Base-by-base conservation (phyloP, 2,329 filamentous ascomycete genomes). In the Verticillium albo-atrum region DNA sequence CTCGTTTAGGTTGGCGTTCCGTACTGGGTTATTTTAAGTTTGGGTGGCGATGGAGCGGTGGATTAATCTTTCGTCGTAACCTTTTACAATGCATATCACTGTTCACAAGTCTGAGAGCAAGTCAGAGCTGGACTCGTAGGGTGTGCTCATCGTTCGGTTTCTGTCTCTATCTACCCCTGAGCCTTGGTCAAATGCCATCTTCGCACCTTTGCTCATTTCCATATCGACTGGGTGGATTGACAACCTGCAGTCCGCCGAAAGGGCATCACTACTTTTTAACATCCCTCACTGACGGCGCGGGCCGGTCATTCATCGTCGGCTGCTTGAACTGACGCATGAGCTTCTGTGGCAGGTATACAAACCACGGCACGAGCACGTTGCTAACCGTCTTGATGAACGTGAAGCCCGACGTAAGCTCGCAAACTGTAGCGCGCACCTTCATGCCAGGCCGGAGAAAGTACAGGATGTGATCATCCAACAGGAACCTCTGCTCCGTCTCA, bases 281-380 rank as follows among this genome's bases (percentile, higher is more conserved):
- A n/a, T n/a, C n/a, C 12, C 76, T 66, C 2, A 79, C 71, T 1
- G 79, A 83, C 3, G 76, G 79, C 2, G 77, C 74, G 3, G 78
- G 77, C 1, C 81, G 77, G 15, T 79, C 72, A 28, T 76, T 76
- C 1, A 65, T 66, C 3, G 68, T 68, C 0, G 88, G 87, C 26
- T 82, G 74, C 70, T 86, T 90, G 81, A 84, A 92, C 20, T 79
- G 72, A 25, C 79, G 66, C 87, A 93, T 90, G 64, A 90, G 75
- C 64, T 88, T 84, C 69, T 93, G 91, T 1, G 84, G 81, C 27
- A 92, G 74, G 59, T 85, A 84, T 0, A 78, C 82, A 68, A 89
- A 85, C 68, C 89, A 90, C 0, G 82, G 83, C 3, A 85, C 85
- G 59, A 83, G 81, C 12, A 88, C 69, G 0, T 78, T 78, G 28